Conservation (phyloP, 805 yeast species). For the Yarrowia sp. region DNA sequence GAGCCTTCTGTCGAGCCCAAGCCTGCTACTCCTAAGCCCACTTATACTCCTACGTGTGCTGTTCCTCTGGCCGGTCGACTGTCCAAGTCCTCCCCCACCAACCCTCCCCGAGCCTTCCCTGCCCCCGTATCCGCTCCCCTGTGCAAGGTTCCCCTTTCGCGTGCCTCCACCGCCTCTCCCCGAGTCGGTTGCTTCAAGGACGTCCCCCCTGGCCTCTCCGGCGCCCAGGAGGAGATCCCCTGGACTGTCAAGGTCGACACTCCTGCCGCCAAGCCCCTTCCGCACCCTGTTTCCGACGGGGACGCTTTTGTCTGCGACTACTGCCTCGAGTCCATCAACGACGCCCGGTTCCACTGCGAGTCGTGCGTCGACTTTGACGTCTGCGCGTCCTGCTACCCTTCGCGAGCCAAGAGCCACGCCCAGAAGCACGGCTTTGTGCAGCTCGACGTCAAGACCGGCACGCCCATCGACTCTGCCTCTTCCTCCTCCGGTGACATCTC, state of each 20-base stretch:
- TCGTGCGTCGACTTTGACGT: slow-evolving; percentile 51
- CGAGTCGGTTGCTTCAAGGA: slow-evolving; percentile 18
- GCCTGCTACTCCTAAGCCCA: too few relatives aligned
- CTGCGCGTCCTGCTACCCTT: slow-evolving; percentile 39
- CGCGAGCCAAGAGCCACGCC: slow-evolving; percentile 20
- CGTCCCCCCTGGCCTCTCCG: slow-evolving; percentile 14
- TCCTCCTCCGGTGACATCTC: not conserved
- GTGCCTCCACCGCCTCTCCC: not conserved
- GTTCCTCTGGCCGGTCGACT: too few relatives aligned
- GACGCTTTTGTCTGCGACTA: slow-evolving; percentile 8
- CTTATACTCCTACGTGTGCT: too few relatives aligned
- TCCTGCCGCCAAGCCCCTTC: not conserved
- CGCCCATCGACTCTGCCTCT: not conserved
- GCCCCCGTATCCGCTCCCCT: not conserved
- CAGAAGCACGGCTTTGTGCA: not conserved
- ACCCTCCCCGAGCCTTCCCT: not conserved
- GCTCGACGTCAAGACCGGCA: not conserved
- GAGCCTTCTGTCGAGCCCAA: too few relatives aligned
- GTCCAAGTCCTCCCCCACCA: not conserved
- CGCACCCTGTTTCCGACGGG: not conserved
- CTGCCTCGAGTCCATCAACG: slow-evolving; percentile 35
- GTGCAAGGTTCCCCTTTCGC: not conserved
- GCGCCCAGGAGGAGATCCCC: slow-evolving; percentile 17
- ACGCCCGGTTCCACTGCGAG: slow-evolving; percentile 49
- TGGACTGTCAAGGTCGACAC: slow-evolving; percentile 14